Percentiles rank a stretch among this genome's conserved stretches.
Evolutionary conservation across 352 stramenopile genomes (phyloP).

Genomic region (Globisporangium apiculatum): DNA sequence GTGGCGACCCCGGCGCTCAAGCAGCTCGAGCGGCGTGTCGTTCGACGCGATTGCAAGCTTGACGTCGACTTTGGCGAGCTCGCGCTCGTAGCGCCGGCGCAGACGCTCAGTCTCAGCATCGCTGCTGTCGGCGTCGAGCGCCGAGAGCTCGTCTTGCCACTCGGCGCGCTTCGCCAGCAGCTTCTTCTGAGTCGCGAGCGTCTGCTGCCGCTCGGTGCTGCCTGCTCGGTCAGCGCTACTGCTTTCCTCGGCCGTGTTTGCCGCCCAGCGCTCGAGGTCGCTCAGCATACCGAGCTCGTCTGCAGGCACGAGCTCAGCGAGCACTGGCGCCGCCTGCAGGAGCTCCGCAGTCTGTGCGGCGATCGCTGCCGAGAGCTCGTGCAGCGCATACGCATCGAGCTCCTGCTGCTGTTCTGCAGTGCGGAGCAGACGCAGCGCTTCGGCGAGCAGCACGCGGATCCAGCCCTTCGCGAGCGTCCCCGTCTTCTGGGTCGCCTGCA

Average conservation of each 20-base stretch:
- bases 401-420: conserved; percentile 12
- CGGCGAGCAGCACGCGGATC: conserved; percentile 33
- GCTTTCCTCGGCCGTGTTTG: conserved; percentile 16
- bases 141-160: conserved; percentile 20
- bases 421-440: conserved; percentile 34
- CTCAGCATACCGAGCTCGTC: conserved; percentile 21
- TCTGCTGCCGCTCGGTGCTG: conserved; percentile 17
- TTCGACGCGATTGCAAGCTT: conserved; percentile 48
- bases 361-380: conserved; percentile 21
- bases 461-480: conserved; percentile 35
- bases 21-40: conserved; percentile 35
- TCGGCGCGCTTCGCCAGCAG: conserved; percentile 51
- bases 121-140: conserved; percentile 3
- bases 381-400: conserved; percentile 14
- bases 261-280: conserved; percentile 34
- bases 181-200: conserved; percentile 45
- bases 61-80: conserved; percentile 48
- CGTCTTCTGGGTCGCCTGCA: conserved; percentile 24
- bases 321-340: conserved; percentile 19
- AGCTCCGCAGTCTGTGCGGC: conserved; percentile 22
- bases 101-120: conserved; percentile 22
- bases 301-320: conserved; percentile 30
- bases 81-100: conserved; percentile 41
- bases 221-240: conserved; percentile 6
- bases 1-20: conserved; percentile 47